phyloP scores from a whole-genome alignment of 768 basidiomycete species.

The Lentinula edodes region DNA sequence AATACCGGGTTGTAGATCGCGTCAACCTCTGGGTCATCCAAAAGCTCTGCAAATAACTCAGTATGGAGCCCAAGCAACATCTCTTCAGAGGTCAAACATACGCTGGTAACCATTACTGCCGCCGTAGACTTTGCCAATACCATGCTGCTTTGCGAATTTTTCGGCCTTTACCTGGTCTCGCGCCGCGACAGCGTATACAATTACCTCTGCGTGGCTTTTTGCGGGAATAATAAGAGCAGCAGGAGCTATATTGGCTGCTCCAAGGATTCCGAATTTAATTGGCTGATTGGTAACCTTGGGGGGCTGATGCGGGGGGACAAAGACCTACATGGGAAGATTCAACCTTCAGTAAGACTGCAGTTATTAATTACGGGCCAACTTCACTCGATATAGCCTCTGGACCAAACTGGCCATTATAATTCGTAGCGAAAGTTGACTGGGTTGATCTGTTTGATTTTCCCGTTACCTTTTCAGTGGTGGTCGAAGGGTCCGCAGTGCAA shows the following conservation, averaged over 20 bases:
- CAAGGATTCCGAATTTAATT: slow-evolving; percentile 24
- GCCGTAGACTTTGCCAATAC: slow-evolving; percentile 46
- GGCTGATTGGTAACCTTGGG: background rate
- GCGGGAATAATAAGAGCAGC: slow-evolving; percentile 45
- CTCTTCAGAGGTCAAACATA: slow-evolving; percentile 12
- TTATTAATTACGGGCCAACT: background rate
- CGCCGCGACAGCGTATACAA: slow-evolving; percentile 54
- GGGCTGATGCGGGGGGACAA: background rate
- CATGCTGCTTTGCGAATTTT: slow-evolving; percentile 48
- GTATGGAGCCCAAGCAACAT: background rate
- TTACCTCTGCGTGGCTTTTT: slow-evolving; percentile 48
- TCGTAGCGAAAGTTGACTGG: background rate
- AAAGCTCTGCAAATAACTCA: slow-evolving; percentile 26
- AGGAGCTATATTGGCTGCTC: slow-evolving; percentile 54
- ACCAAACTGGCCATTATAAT: background rate
- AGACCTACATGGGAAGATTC: background rate
- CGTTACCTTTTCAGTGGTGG: no score
- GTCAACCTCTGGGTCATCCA: slow-evolving; percentile 52
- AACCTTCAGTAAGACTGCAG: background rate
- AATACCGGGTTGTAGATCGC: slow-evolving; percentile 52
- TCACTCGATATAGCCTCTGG: background rate
- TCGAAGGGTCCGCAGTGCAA: no score
- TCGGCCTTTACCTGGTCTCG: slow-evolving; percentile 42
- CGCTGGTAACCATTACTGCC: slow-evolving; percentile 47
- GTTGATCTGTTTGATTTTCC: background rate